Evolutionary conservation across 768 basidiomycete genomes (phyloP), one percentile per base, ranked within the genome.

Genomic region (Serendipita vermifera): DNA sequence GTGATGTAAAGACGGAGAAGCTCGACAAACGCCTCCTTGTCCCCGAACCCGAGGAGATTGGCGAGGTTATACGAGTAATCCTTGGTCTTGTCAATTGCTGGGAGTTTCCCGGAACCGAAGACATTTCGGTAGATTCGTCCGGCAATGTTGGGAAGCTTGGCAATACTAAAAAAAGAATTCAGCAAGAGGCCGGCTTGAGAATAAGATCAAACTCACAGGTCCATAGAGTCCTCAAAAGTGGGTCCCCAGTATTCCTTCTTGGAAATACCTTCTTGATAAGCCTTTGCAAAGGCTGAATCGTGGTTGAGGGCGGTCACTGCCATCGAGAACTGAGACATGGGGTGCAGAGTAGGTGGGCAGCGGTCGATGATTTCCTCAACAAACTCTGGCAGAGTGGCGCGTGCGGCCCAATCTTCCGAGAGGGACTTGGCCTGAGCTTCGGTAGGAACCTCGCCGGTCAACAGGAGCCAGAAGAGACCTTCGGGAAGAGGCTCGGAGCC

Each of bases 221-320:
- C 87, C 87, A 89, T 90, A 43, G 79, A 75, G 67, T 90, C 87
- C 68, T 93, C 91, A 59, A 89, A 92, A 54, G 83, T 85, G 55
- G 91, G 87, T 60, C 85, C 82, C 94, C 94, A 98, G 77, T 98
- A 98, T 48, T 97, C 91, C 70, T 83, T 85, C 76, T 98, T 98
- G 64, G 83, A 80, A 62, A 91, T 77, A 58, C 94, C 94, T 62
- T 88, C 77, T 57, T 86, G 83, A 72, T 98, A 98, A 3, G 90
- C 89, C 69, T 90, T 87, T 57, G 93, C 91, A 66, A 98, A 98
- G 29, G 89, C 87, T 4, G 94, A 97, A 70, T 96, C 83, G 70
- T 97, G 93, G 76, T 89, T 90, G 31, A 90, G 75, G 29, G 94
- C 92, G 61, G 93, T 97, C 63, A 94, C 89, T 58, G 93, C 93